A percentile compares a stretch with the other conserved stretches of the same genome.
phyloP scores from a whole-genome alignment of 2,329 filamentous ascomycete genomes.

The Fusarium illudens region DNA sequence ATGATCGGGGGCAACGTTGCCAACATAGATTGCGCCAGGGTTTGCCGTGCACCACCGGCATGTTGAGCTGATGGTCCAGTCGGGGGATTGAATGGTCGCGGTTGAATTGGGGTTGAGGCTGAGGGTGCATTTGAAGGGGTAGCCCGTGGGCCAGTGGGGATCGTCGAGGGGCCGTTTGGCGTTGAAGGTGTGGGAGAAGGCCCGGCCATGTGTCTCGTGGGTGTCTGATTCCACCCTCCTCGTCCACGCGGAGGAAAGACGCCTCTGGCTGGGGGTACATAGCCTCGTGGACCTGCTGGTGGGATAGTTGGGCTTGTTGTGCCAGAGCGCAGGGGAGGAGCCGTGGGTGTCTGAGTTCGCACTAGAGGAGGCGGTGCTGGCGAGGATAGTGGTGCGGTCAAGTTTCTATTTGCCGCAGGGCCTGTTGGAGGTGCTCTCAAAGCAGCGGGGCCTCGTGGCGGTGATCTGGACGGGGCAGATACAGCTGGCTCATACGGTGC shows the following conservation, averaged over 20 bases:
- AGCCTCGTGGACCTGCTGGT: constrained; percentile 64
- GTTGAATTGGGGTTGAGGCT: constrained; percentile 53
- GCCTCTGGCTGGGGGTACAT: constrained; percentile 56
- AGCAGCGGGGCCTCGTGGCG: constrained; percentile 64
- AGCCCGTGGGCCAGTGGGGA: constrained; percentile 60
- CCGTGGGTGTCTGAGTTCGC: constrained; percentile 48
- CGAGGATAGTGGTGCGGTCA: constrained; percentile 48
- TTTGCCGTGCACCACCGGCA: constrained; percentile 50
- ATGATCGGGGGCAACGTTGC: constrained; percentile 60
- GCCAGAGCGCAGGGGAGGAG: constrained; percentile 48
- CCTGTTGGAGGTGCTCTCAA: constrained; percentile 61
- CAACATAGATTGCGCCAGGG: constrained; percentile 62
- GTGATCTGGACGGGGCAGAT: constrained; percentile 51
- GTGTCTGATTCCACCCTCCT: constrained; percentile 53
- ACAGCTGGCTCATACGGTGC: constrained; percentile 42
- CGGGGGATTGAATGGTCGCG: constrained; percentile 63
- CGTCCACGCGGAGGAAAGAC: constrained; percentile 57
- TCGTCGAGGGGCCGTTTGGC: constrained; percentile 50
- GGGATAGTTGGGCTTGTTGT: constrained; percentile 58
- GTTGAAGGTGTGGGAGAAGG: constrained; percentile 52
- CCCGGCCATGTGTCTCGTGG: constrained; percentile 46
- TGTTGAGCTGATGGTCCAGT: constrained; percentile 61
- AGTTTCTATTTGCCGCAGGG: constrained; percentile 50
- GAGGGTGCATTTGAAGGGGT: constrained; percentile 45
- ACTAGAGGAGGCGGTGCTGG: constrained; percentile 46